Evolutionary conservation across 495 filamentous ascomycete species (phyloP).

Genomic region (Xylaria longipes): DNA sequence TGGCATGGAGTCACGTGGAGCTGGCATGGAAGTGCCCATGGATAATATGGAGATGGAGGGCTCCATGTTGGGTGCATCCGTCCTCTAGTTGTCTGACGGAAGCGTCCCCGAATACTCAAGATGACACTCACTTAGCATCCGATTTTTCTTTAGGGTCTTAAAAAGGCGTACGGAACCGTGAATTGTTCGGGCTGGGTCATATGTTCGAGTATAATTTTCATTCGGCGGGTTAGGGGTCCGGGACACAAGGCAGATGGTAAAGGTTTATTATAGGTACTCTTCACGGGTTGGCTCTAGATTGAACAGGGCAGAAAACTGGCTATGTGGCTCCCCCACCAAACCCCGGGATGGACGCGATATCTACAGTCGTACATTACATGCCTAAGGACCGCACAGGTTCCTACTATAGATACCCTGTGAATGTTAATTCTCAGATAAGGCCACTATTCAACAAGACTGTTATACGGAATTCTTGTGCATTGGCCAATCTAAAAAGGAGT

Average conservation of each 20-base stretch:
- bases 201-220: constrained; percentile 22
- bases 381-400: neutral
- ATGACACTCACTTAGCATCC: neutral
- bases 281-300: constrained; percentile 20
- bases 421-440: constrained; percentile 1
- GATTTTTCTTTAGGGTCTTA: constrained; percentile 10
- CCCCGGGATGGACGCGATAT: constrained; percentile 11
- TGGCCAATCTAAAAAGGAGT: neutral
- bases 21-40: constrained; percentile 53
- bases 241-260: constrained; percentile 25
- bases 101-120: neutral
- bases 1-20: constrained; percentile 47
- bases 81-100: constrained; percentile 29
- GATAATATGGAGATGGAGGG: constrained; percentile 51
- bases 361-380: constrained; percentile 2
- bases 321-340: neutral
- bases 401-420: neutral
- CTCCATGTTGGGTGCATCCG: constrained; percentile 35
- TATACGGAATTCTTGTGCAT: neutral
- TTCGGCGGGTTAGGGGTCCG: constrained; percentile 19
- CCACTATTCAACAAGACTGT: constrained; percentile 1
- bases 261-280: constrained; percentile 19
- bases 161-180: constrained; percentile 24
- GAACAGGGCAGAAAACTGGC: constrained; percentile 19
- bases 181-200: constrained; percentile 22